A percentile compares a stretch with the other conserved stretches of the same genome.
Evolutionary conservation across 495 filamentous ascomycete genomes (phyloP).

Genomic region (Daldinia concentrica): DNA sequence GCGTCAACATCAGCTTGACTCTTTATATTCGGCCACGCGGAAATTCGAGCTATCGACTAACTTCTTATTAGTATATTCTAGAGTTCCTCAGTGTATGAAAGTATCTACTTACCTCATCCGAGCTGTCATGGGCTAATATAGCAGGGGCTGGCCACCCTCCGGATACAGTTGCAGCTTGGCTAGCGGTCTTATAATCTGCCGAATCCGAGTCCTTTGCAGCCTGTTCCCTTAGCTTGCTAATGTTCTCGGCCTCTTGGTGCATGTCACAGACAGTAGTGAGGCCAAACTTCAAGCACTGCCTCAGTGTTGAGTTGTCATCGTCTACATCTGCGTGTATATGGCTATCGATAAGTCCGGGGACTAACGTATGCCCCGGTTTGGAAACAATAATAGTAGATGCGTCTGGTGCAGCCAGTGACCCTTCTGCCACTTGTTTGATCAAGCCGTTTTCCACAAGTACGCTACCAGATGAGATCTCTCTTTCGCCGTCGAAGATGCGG

Average conservation of each 20-base stretch:
- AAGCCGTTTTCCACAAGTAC: constrained; percentile 31
- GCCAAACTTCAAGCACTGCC: constrained; percentile 27
- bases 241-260: constrained; percentile 31
- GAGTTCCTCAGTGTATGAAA: not conserved
- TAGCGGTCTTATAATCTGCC: constrained; percentile 33
- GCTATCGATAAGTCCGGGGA: constrained; percentile 34
- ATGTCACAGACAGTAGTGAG: constrained; percentile 37
- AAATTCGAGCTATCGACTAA: constrained; percentile 14
- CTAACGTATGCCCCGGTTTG: constrained; percentile 24
- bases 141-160: constrained; percentile 33
- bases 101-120: constrained; percentile 20
- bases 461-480: constrained; percentile 22
- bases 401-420: not conserved
- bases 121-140: constrained; percentile 17
- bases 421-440: constrained; percentile 21
- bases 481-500: constrained; percentile 17
- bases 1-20: constrained; percentile 12
- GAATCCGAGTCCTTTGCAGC: constrained; percentile 18
- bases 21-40: constrained; percentile 14
- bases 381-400: constrained; percentile 15
- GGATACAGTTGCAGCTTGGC: constrained; percentile 16
- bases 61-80: not conserved
- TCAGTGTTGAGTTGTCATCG: not conserved
- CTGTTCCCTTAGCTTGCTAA: constrained; percentile 5
- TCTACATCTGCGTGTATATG: constrained; percentile 29